Base-by-base conservation (phyloP, 768 basidiomycete genomes). In the Suillus subluteus region DNA sequence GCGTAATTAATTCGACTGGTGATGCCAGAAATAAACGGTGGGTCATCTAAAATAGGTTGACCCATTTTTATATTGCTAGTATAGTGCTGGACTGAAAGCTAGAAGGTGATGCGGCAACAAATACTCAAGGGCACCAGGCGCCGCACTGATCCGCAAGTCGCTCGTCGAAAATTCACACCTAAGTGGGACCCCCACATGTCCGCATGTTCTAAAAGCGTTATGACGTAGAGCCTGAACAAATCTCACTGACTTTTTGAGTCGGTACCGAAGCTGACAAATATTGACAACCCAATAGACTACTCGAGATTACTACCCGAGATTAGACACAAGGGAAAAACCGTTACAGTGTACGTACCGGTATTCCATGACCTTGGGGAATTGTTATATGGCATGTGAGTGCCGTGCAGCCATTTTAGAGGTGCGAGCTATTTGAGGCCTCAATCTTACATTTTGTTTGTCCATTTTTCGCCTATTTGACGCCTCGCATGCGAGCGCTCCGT, bases 351-450 rank as follows among this genome's bases (percentile, higher is more conserved):
- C 12, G 21, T 56, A 55, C 30, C 54, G 16, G 54, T 55, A 55
- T 56, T 59, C 58, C 58, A 59, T 41, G 58, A 30, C 26, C 9
- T 12, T 41, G 23, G 16, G 13, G 35, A 38, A 23, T 59, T 26
- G 11, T 21, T 30, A 30, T 26, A 41, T 18, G 26, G 26, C 58
- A 59, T 59, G 58, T 30, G 58, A 40, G 58, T 40, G 54, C 11
- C 54, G 18, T 18, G 16, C 58, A 59, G 16, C 32, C 30, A 55
- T 56, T 56, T 35, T 35, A 56, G 40, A 41, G 58, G 37, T 59
- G 37, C 38, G 23, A 40, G 58, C 23, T 40, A 26, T 43, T 43
- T 40, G 12, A 40, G 38, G 12, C 38, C 11, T 9, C 38, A 12
- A 40, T 13, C 38, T 13, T 40, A 40, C 38, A 40, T 40, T 40